Conservation (phyloP, 257 asterid species). For the Solanum chmielewskii region DNA sequence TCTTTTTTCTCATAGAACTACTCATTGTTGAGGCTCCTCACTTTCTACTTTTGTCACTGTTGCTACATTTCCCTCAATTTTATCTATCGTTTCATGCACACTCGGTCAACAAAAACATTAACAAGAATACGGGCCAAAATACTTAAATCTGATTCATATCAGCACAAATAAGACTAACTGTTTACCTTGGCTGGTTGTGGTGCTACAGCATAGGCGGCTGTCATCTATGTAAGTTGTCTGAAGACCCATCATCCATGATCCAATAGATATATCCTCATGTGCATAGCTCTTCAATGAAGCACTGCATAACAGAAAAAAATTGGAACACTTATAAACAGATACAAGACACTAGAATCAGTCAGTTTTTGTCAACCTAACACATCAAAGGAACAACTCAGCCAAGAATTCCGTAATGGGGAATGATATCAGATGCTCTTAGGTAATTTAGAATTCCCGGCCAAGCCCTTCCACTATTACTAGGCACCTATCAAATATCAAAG, state of each 20-base stretch:
- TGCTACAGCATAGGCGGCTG: constrained; percentile 64
- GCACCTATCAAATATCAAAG: not conserved
- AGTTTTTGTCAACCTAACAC: not conserved
- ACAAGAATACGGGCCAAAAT: not conserved
- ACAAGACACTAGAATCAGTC: not conserved
- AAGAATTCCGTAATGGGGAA: not conserved
- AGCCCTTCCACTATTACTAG: not conserved
- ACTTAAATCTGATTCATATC: not conserved
- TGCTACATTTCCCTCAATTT: not conserved
- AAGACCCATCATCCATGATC: constrained; percentile 98
- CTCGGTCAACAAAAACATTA: not conserved
- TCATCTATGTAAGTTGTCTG: constrained; percentile 76
- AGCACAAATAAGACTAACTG: not conserved
- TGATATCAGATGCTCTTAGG: not conserved
- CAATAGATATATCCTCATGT: constrained; percentile 68
- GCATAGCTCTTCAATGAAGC: constrained; percentile 80
- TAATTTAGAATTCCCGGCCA: not conserved
- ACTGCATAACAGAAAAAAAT: constrained; percentile 28
- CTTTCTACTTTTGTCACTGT: not conserved
- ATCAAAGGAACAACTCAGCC: not conserved
- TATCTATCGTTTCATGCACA: not conserved
- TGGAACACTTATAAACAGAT: not conserved
- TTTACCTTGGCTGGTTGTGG: constrained; percentile 52
- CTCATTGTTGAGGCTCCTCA: not conserved
- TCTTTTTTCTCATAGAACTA: not conserved